A percentile compares a stretch with the other conserved stretches of the same genome.
Evolutionary conservation across 768 basidiomycete genomes (phyloP).

Genomic region (Suillus discolor): DNA sequence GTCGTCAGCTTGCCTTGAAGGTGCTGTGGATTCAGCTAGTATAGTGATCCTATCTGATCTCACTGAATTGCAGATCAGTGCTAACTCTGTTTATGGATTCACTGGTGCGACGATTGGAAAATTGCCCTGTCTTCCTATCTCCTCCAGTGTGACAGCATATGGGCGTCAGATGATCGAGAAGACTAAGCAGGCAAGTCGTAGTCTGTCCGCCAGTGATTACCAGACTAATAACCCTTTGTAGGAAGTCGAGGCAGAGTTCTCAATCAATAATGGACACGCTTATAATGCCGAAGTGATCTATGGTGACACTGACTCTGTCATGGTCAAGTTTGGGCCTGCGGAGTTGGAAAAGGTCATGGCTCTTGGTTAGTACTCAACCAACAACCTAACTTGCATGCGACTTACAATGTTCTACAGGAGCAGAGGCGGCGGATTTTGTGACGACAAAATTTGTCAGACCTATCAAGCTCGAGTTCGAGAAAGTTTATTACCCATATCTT

Average conservation of each 20-base stretch:
- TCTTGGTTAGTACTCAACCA: conserved; percentile 56
- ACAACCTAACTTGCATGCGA: conserved; percentile 2
- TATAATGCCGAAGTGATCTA: conserved; percentile 96
- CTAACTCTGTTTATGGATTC: conserved; percentile 99
- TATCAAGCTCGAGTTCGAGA: conserved; percentile 99
- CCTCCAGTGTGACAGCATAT: conserved; percentile 93
- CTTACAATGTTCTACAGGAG: conserved; percentile 50
- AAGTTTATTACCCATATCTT: conserved; percentile 97
- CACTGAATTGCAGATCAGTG: conserved; percentile 75
- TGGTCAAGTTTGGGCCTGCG: conserved; percentile 93
- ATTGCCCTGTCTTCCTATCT: conserved; percentile 93
- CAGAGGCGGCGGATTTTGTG: conserved; percentile 90
- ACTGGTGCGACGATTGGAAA: conserved; percentile 98
- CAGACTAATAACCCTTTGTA: conserved; percentile 25
- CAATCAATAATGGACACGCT: conserved; percentile 77
- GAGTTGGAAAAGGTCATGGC: conserved; percentile 89
- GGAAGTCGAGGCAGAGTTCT: conserved; percentile 92
- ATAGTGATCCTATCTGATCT: background rate
- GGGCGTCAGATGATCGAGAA: conserved; percentile 99
- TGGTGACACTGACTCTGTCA: conserved; percentile 99
- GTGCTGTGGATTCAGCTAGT: conserved; percentile 37
- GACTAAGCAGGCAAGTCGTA: conserved; percentile 73
- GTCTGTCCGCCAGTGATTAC: conserved; percentile 1
- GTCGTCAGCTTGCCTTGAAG: conserved; percentile 95
- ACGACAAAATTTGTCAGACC: conserved; percentile 91